A percentile compares a stretch with the other conserved stretches of the same genome.
phyloP scores from a whole-genome alignment of 2,329 filamentous ascomycete species.

The Nigrospora sphaerica region DNA sequence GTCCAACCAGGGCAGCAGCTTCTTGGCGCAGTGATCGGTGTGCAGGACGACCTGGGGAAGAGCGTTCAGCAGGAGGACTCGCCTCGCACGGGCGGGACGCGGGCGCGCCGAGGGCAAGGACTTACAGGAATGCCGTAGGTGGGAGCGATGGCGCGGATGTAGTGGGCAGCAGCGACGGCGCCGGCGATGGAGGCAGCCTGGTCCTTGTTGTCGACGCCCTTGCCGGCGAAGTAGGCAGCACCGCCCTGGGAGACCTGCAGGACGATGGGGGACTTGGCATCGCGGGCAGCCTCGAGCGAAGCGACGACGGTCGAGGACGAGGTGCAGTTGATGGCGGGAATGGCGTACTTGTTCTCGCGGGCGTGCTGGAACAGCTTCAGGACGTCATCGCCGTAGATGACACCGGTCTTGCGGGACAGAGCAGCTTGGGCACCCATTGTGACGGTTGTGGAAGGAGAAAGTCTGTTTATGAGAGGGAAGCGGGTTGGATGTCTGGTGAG shows the following conservation, averaged over 20 bases:
- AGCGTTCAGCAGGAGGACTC: not conserved
- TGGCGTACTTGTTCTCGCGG: conserved; percentile 79
- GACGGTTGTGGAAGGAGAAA: not conserved
- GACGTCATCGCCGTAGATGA: conserved; percentile 20
- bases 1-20: conserved; percentile 96
- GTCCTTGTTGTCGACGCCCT: conserved; percentile 74
- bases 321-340: conserved; percentile 90
- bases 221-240: conserved; percentile 87
- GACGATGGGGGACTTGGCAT: conserved; percentile 85
- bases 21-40: conserved; percentile 99
- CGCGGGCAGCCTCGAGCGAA: conserved; percentile 88
- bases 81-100: not conserved
- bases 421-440: conserved; percentile 6
- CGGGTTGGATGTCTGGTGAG: too few species aligned
- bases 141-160: conserved; percentile 82
- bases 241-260: conserved; percentile 92
- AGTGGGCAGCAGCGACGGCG: conserved; percentile 83
- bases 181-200: conserved; percentile 87
- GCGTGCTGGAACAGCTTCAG: conserved; percentile 66
- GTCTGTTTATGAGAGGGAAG: too few species aligned
- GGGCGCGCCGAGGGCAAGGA: not conserved
- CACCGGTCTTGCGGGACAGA: conserved; percentile 16
- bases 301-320: conserved; percentile 83
- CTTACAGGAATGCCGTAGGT: conserved; percentile 72
- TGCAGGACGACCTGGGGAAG: conserved; percentile 61